Evolutionary conservation across 768 basidiomycete genomes (phyloP).

Genomic region (Ramaria sp.): DNA sequence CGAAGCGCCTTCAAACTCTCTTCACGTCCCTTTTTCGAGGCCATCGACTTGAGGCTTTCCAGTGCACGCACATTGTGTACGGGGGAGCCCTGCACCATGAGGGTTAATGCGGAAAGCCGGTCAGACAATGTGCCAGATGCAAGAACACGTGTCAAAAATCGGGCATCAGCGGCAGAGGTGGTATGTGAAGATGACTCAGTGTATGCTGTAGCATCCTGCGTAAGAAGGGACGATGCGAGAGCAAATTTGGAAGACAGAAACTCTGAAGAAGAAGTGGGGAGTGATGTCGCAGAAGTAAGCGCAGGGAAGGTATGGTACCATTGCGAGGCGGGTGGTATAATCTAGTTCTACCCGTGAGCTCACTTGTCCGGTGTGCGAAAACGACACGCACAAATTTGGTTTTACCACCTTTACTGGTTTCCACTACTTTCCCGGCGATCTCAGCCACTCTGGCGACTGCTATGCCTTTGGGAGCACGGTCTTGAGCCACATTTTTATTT

Average conservation of each 20-base stretch:
- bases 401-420: neutral
- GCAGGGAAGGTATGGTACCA: slow-evolving; percentile 45
- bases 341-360: slow-evolving; percentile 9
- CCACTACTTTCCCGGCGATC: slow-evolving; percentile 5
- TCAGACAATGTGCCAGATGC: slow-evolving; percentile 86
- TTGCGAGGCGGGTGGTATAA: slow-evolving; percentile 29
- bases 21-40: slow-evolving; percentile 85
- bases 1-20: slow-evolving; percentile 85
- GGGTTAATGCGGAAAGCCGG: slow-evolving; percentile 79
- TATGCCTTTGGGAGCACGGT: neutral
- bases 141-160: slow-evolving; percentile 79
- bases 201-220: slow-evolving; percentile 33
- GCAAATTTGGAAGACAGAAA: slow-evolving; percentile 34
- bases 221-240: slow-evolving; percentile 40
- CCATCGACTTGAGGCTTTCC: slow-evolving; percentile 64
- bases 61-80: slow-evolving; percentile 77
- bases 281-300: slow-evolving; percentile 23
- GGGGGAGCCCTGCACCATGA: slow-evolving; percentile 75
- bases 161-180: slow-evolving; percentile 54
- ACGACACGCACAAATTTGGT: slow-evolving; percentile 6
- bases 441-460: neutral
- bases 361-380: neutral
- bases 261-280: slow-evolving; percentile 28
- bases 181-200: slow-evolving; percentile 29
- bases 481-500: neutral